phyloP scores from a whole-genome alignment of 164 flowering plant genomes.

The Macadamia tetraphylla region DNA sequence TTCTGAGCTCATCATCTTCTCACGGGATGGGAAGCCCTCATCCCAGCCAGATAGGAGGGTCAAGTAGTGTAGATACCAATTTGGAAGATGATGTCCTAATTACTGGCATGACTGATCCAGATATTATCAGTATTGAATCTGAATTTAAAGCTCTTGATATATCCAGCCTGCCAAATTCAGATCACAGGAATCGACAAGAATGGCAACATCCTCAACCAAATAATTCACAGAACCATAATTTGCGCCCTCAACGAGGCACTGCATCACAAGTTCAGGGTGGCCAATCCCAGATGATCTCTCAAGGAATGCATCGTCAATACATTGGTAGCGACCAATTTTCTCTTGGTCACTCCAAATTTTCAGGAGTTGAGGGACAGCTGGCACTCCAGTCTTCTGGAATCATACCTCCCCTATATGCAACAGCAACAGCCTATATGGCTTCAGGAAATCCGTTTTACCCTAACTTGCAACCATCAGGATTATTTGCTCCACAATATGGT shows the following conservation, averaged over 20 bases:
- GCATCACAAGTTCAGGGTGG: slow-evolving; percentile 28
- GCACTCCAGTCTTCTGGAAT: slow-evolving; percentile 45
- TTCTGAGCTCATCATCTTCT: slow-evolving; percentile 15
- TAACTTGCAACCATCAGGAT: slow-evolving; percentile 47
- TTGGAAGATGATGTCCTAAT: slow-evolving; percentile 20
- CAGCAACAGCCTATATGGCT: slow-evolving; percentile 63
- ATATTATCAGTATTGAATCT: slow-evolving; percentile 23
- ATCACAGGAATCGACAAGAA: slow-evolving; percentile 19
- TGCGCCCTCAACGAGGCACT: slow-evolving; percentile 20
- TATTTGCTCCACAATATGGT: slow-evolving; percentile 54
- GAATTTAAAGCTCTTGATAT: slow-evolving; percentile 28
- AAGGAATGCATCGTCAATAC: slow-evolving; percentile 25
- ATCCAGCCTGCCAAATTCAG: slow-evolving; percentile 21
- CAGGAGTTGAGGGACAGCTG: slow-evolving; percentile 44
- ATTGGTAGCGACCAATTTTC: slow-evolving; percentile 27
- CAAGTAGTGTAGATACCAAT: slow-evolving; percentile 16
- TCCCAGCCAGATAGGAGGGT: slow-evolving; percentile 21
- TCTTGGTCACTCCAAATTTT: slow-evolving; percentile 29
- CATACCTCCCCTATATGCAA: slow-evolving; percentile 53
- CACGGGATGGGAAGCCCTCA: slow-evolving; percentile 20
- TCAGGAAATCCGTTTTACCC: slow-evolving; percentile 54
- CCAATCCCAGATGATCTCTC: slow-evolving; percentile 27
- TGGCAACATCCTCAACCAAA: slow-evolving; percentile 23
- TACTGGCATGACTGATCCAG: slow-evolving; percentile 19
- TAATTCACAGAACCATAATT: slow-evolving; percentile 22